These are phyloP conservation scores for Durio zibethinus DNA, from an alignment of 345 rosid genomes.

Conservation along the genomic window DNA sequence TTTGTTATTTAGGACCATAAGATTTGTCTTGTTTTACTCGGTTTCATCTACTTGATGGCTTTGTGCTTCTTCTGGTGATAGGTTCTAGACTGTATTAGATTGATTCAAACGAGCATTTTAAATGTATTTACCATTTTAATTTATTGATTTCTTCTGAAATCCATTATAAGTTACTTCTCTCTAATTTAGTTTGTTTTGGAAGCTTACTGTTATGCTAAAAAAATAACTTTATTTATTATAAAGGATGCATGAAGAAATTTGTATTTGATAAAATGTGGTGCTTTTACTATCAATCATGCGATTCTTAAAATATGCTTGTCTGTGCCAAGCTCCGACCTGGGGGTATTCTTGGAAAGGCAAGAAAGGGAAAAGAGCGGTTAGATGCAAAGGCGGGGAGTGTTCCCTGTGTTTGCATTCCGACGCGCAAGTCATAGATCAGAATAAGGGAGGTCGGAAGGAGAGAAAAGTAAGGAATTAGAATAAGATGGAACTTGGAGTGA, in stretches of 20 bases:
- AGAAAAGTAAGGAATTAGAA: too few species aligned
- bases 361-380: too few species aligned
- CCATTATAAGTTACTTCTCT: neutral
- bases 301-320: neutral
- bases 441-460: too few species aligned
- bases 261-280: neutral
- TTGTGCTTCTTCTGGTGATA: neutral
- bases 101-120: constrained; percentile 17
- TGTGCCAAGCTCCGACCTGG: too few species aligned
- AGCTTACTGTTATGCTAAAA: neutral
- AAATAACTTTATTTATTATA: neutral
- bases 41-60: constrained; percentile 17
- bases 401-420: too few species aligned
- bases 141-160: neutral
- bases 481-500: too few species aligned
- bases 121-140: neutral
- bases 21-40: neutral
- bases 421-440: too few species aligned
- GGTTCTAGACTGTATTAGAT: neutral
- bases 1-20: constrained; percentile 9
- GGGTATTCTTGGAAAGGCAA: too few species aligned
- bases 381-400: too few species aligned
- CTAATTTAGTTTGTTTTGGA: neutral
- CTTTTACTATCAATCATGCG: neutral
- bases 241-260: neutral